Percentiles rank a stretch among this genome's conserved stretches.
These are phyloP conservation scores for Fusarium nisikadoi DNA, from an alignment of 2,329 filamentous ascomycete genomes.

Conservation along the genomic window DNA sequence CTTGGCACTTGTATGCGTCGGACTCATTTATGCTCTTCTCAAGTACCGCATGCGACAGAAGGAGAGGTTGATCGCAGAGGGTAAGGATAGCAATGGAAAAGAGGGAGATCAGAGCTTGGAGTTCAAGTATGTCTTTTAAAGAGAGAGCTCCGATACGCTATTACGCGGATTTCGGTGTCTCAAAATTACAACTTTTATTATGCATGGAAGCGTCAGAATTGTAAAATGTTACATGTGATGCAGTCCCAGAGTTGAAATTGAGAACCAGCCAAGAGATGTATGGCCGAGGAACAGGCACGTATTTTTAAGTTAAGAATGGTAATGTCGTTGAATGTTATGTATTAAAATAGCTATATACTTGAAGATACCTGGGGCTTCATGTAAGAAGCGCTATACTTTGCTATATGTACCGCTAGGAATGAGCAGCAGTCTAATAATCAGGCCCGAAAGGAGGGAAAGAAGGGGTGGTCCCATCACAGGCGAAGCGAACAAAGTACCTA, in stretches of 20 bases:
- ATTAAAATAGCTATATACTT: background rate
- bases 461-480: background rate
- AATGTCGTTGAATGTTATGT: background rate
- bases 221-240: no score
- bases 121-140: conserved; percentile 44
- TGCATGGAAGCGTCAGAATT: no score
- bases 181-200: no score
- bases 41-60: conserved; percentile 45
- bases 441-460: background rate
- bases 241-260: no score
- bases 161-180: no score
- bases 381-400: background rate
- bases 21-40: conserved; percentile 42
- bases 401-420: background rate
- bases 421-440: background rate
- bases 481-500: conserved; percentile 4
- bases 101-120: conserved; percentile 26
- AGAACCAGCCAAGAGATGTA: no score
- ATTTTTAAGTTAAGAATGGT: background rate
- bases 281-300: no score
- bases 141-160: background rate
- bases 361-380: background rate
- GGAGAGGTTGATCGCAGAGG: conserved; percentile 36
- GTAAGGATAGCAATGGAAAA: conserved; percentile 33
- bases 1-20: conserved; percentile 41